These are phyloP conservation scores for Blastobotrys indianensis DNA, from an alignment of 1,139 yeast genomes.

Conservation along the genomic window DNA sequence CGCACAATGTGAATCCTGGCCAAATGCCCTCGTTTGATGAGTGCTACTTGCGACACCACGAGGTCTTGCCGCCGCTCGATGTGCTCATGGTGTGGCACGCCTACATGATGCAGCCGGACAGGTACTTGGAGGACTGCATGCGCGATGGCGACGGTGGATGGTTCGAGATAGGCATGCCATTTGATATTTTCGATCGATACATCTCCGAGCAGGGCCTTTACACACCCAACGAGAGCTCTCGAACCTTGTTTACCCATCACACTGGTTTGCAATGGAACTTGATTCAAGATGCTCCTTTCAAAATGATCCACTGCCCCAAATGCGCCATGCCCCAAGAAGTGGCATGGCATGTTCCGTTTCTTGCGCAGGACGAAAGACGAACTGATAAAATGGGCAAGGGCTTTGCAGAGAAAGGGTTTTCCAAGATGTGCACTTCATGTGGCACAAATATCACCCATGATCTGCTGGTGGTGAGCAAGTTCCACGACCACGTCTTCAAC, in stretches of 20 bases:
- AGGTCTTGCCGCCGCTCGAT: constrained; percentile 35
- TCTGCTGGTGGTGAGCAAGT: no score
- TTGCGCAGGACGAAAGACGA: no score
- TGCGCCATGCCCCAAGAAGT: constrained; percentile 3
- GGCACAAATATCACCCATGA: no score
- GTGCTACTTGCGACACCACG: no score
- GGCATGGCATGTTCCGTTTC: neutral
- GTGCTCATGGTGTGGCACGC: constrained; percentile 42
- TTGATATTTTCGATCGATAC: neutral
- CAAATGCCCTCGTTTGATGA: no score
- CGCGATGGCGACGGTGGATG: constrained; percentile 5
- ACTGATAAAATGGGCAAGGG: no score
- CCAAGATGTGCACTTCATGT: no score
- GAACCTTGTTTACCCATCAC: neutral
- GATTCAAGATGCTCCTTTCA: constrained; percentile 11
- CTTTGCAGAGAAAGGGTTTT: no score
- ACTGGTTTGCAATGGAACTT: constrained; percentile 15
- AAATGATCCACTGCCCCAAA: constrained; percentile 8
- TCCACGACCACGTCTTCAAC: no score
- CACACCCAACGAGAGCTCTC: neutral
- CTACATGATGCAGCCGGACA: constrained; percentile 31
- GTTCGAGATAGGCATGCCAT: constrained; percentile 3
- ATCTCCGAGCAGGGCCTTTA: neutral
- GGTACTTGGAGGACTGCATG: constrained; percentile 16
- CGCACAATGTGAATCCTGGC: no score